A percentile compares a stretch with the other conserved stretches of the same genome.
These are phyloP conservation scores for Fusarium mangiferae DNA, from an alignment of 2,329 filamentous ascomycete species.

Conservation along the genomic window DNA sequence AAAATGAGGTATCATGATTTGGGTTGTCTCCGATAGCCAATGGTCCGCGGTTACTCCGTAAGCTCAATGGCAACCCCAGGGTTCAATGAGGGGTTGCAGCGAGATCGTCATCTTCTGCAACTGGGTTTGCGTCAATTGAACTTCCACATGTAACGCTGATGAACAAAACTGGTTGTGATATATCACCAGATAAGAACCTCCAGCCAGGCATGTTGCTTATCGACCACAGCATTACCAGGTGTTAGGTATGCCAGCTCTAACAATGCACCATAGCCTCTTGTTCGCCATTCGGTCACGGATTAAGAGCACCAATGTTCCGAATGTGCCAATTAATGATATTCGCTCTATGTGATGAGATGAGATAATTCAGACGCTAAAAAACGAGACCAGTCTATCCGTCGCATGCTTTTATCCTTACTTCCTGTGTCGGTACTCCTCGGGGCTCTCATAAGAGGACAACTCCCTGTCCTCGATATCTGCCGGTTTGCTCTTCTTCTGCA, in stretches of 20 bases:
- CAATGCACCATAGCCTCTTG: accelerated
- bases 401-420: background rate
- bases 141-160: background rate
- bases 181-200: background rate
- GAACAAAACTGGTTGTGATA: no score
- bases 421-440: background rate
- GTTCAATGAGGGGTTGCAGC: background rate
- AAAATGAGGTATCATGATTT: background rate
- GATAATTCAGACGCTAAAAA: background rate
- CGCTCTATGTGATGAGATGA: accelerated
- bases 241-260: no score
- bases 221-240: no score
- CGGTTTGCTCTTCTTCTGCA: background rate
- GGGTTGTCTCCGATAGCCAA: background rate
- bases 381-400: background rate
- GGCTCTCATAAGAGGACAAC: background rate
- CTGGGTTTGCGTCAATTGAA: background rate
- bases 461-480: background rate
- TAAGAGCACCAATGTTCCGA: no score
- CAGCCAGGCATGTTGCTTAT: no score
- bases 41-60: background rate
- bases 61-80: background rate
- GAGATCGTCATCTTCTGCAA: background rate
- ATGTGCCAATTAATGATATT: background rate
- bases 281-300: accelerated